Conservation (phyloP, 2,329 filamentous ascomycete species). For the Zymoseptoria crescenta region DNA sequence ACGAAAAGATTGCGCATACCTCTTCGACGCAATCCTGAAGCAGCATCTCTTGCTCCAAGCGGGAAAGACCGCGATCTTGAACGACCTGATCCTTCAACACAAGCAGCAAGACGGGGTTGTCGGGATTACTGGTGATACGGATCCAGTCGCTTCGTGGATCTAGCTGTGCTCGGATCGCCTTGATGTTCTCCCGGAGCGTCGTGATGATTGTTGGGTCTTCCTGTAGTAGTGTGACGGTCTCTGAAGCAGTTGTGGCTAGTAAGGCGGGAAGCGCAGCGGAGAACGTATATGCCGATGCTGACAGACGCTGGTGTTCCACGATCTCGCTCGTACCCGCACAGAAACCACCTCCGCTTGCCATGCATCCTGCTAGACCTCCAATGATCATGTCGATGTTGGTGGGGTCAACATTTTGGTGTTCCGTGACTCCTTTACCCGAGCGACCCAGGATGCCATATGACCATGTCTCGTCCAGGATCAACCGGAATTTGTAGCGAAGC, state of each 20-base stretch:
- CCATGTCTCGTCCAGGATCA: conserved; percentile 96
- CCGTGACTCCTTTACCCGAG: conserved; percentile 84
- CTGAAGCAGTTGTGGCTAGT: conserved; percentile 89
- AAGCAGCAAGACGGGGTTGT: conserved; percentile 83
- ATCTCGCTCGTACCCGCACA: conserved; percentile 88
- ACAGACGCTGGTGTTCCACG: conserved; percentile 92
- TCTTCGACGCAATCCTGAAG: conserved; percentile 93
- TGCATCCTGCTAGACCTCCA: conserved; percentile 78
- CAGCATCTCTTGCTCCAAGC: conserved; percentile 69
- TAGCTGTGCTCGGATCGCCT: conserved; percentile 74
- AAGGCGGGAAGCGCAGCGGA: conserved; percentile 91
- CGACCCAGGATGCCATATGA: conserved; percentile 91
- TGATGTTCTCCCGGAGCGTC: conserved; percentile 78
- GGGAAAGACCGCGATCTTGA: conserved; percentile 56
- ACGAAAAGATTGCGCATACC: conserved; percentile 46
- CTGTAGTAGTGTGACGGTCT: conserved; percentile 79
- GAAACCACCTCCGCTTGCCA: conserved; percentile 91
- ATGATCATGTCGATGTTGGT: conserved; percentile 95
- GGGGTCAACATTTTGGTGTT: conserved; percentile 93
- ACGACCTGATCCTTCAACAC: conserved; percentile 78
- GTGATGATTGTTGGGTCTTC: conserved; percentile 74
- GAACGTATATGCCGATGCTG: conserved; percentile 86
- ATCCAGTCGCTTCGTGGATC: conserved; percentile 95
- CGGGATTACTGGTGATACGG: conserved; percentile 65
- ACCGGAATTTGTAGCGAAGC: conserved; percentile 92